Percentiles rank a stretch among this genome's conserved stretches.
Evolutionary conservation across 2,329 filamentous ascomycete genomes (phyloP).

Genomic region (Thelonectria olida): DNA sequence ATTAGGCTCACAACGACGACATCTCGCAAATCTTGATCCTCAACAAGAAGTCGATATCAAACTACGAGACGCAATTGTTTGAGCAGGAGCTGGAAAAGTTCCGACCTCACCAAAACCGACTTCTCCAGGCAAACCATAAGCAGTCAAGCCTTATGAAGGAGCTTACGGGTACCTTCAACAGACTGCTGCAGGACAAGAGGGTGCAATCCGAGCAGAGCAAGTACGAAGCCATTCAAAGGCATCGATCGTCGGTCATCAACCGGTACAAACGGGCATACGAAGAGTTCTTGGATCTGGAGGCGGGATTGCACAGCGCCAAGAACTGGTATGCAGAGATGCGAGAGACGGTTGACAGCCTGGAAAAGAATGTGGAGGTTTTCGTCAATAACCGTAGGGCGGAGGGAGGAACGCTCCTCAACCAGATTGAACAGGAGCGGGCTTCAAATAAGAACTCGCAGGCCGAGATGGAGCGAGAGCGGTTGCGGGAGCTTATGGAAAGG

Average conservation of each 20-base stretch:
- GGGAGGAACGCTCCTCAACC: slow-evolving; percentile 86
- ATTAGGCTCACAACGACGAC: slow-evolving; percentile 90
- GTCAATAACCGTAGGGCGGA: slow-evolving; percentile 94
- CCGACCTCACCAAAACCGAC: slow-evolving; percentile 86
- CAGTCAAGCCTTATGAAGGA: slow-evolving; percentile 96
- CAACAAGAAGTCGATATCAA: slow-evolving; percentile 96
- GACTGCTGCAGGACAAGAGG: slow-evolving; percentile 90
- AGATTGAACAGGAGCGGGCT: slow-evolving; percentile 84
- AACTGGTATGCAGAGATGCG: slow-evolving; percentile 96
- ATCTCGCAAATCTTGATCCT: slow-evolving; percentile 97
- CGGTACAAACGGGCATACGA: slow-evolving; percentile 93
- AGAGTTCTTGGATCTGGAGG: slow-evolving; percentile 88
- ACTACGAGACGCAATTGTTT: slow-evolving; percentile 91
- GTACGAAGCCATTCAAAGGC: slow-evolving; percentile 87
- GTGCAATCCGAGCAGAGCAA: slow-evolving; percentile 94
- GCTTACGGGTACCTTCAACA: slow-evolving; percentile 85
- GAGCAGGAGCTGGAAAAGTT: slow-evolving; percentile 98
- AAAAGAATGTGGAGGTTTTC: slow-evolving; percentile 97
- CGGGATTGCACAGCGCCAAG: slow-evolving; percentile 87
- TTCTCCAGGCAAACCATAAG: slow-evolving; percentile 94
- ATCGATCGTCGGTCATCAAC: slow-evolving; percentile 81
- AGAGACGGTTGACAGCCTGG: slow-evolving; percentile 88
- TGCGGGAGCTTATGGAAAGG: slow-evolving; percentile 91
- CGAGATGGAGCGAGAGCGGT: slow-evolving; percentile 85
- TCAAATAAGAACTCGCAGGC: slow-evolving; percentile 69